Conservation (phyloP, 148 eudicot genomes). For the Limonium bicolor region DNA sequence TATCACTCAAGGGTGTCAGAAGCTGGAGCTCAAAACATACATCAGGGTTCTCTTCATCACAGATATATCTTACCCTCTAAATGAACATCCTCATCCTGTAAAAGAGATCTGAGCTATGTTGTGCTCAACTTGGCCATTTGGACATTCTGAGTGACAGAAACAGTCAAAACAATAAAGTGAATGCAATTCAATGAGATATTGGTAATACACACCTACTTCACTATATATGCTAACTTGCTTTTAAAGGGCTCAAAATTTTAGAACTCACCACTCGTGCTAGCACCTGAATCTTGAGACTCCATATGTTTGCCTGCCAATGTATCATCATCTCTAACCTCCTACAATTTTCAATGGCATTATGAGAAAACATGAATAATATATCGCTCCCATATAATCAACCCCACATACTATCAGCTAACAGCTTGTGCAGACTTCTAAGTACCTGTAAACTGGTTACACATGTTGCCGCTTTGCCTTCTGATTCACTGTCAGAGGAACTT, state of each 20-base stretch:
- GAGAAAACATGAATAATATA: too few species aligned
- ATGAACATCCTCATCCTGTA: constrained; percentile 23
- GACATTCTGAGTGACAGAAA: constrained; percentile 21
- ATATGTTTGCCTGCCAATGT: background rate
- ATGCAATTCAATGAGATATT: background rate
- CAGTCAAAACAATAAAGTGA: background rate
- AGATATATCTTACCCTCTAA: constrained; percentile 66
- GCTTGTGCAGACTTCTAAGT: too few species aligned
- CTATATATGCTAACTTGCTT: too few species aligned
- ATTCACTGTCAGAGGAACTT: constrained; percentile 42
- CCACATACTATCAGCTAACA: too few species aligned
- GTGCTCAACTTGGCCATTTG: constrained; percentile 31
- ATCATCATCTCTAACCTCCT: too few species aligned
- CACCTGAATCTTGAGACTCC: background rate
- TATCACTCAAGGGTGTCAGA: constrained; percentile 49
- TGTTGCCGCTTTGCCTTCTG: constrained; percentile 30
- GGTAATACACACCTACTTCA: background rate
- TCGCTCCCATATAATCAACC: too few species aligned
- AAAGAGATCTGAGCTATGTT: constrained; percentile 15
- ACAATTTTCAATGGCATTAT: too few species aligned
- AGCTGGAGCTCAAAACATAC: constrained; percentile 46
- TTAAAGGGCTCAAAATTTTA: too few species aligned
- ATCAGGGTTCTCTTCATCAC: constrained; percentile 52
- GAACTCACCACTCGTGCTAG: constrained; percentile 1
- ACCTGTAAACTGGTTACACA: constrained; percentile 28